These are phyloP conservation scores for Colletotrichum sublineola DNA, from an alignment of 2,329 filamentous ascomycete species.

Conservation along the genomic window DNA sequence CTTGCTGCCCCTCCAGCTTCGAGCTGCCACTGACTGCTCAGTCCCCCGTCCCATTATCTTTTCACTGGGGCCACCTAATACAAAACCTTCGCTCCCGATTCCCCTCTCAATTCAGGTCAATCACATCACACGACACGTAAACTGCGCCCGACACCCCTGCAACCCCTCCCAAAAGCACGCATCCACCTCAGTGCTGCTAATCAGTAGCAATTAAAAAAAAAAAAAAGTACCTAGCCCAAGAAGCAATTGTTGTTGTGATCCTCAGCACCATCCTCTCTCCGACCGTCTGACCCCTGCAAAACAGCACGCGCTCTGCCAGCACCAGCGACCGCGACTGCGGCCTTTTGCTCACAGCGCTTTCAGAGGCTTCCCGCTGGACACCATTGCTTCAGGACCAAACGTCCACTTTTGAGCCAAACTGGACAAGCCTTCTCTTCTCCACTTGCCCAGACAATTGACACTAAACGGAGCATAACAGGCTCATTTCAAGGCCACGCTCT, in stretches of 20 bases:
- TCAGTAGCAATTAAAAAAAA: constrained; percentile 32
- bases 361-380: constrained; percentile 11
- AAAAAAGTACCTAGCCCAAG: constrained; percentile 17
- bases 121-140: constrained; percentile 41
- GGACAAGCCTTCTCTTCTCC: not conserved
- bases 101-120: constrained; percentile 22
- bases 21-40: not conserved
- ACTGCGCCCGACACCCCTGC: constrained; percentile 35
- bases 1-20: not conserved
- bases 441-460: not conserved
- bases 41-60: not conserved
- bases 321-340: not conserved
- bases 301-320: constrained; percentile 15
- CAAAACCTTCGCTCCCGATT: constrained; percentile 25
- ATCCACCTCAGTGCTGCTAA: constrained; percentile 39
- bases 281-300: not conserved
- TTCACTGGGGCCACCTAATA: constrained; percentile 5
- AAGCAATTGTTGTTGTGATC: constrained; percentile 11
- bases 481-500: not conserved
- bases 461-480: constrained; percentile 7
- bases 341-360: constrained; percentile 7
- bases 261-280: constrained; percentile 29
- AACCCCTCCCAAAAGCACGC: constrained; percentile 28
- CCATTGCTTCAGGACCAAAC: not conserved
- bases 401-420: constrained; percentile 1